These are phyloP conservation scores for Microascus cirrosus DNA, from an alignment of 2,329 filamentous ascomycete genomes.

Conservation along the genomic window DNA sequence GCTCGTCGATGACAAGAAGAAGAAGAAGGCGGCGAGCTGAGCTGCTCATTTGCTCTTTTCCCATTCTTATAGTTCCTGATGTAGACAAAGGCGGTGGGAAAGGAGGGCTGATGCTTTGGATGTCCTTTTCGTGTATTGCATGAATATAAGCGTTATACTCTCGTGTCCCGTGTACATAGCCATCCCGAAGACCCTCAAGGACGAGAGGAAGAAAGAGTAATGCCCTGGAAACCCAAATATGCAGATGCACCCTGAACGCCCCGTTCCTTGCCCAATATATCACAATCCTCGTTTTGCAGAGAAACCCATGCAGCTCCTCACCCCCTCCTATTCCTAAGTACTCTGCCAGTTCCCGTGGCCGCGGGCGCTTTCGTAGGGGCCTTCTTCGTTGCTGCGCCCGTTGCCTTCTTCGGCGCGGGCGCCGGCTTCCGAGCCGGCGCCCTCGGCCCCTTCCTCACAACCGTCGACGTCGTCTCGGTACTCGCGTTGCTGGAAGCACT, in stretches of 20 bases:
- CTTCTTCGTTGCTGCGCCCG: constrained; percentile 38
- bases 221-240: not conserved
- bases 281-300: not conserved
- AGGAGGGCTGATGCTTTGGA: not conserved
- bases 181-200: not conserved
- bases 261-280: not conserved
- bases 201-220: not conserved
- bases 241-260: not conserved
- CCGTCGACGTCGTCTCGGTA: constrained; percentile 52
- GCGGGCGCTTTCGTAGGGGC: constrained; percentile 34
- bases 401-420: constrained; percentile 35
- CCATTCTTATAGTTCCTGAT: not conserved
- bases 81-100: not conserved
- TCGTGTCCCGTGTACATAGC: not conserved
- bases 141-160: not conserved
- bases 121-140: not conserved
- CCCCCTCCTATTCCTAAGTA: constrained; percentile 33
- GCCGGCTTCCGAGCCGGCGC: constrained; percentile 16
- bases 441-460: constrained; percentile 42
- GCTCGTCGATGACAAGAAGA: constrained; percentile 92
- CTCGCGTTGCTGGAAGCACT: constrained; percentile 54
- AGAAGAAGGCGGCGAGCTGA: constrained; percentile 34
- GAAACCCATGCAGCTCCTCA: not conserved
- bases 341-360: constrained; percentile 26
- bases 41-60: not conserved